phyloP scores from a whole-genome alignment of 495 filamentous ascomycete genomes.

The Xylaria cubensis region DNA sequence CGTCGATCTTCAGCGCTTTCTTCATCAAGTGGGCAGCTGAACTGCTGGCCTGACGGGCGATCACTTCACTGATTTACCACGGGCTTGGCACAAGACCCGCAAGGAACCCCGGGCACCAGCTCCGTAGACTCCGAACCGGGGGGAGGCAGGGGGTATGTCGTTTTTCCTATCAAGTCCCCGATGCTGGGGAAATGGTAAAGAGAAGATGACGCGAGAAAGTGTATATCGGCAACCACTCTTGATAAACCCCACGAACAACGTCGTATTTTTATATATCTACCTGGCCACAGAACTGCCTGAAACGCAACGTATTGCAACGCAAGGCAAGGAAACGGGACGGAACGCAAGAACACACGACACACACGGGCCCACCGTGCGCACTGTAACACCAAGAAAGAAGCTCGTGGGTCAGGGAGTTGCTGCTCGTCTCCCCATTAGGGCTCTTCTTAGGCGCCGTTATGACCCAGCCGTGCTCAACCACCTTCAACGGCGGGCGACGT shows the following conservation, averaged over 20 bases:
- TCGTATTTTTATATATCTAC: not conserved
- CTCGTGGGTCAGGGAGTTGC: constrained; percentile 14
- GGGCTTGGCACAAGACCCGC: constrained; percentile 23
- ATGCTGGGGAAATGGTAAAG: not conserved
- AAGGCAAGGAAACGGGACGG: constrained; percentile 1
- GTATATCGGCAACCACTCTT: constrained; percentile 7
- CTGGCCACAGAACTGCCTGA: not conserved
- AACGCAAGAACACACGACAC: not conserved
- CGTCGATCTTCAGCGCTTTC: constrained; percentile 14
- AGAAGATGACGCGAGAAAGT: not conserved
- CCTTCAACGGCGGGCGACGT: constrained; percentile 8
- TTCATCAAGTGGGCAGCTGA: constrained; percentile 21
- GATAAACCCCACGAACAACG: constrained; percentile 1
- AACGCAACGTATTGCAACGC: not conserved
- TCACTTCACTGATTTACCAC: constrained; percentile 18
- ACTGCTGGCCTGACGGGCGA: constrained; percentile 23
- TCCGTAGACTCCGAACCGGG: constrained; percentile 14
- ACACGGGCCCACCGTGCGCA: constrained; percentile 7
- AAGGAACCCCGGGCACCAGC: constrained; percentile 14
- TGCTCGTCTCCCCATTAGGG: not conserved
- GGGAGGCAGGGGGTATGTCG: not conserved
- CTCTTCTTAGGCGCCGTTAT: constrained; percentile 24
- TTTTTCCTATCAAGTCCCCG: not conserved
- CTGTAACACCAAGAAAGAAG: not conserved
- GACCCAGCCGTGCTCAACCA: constrained; percentile 5